Evolutionary conservation across 2,329 filamentous ascomycete genomes (phyloP).

Genomic region (Aureobasidium subglaciale): DNA sequence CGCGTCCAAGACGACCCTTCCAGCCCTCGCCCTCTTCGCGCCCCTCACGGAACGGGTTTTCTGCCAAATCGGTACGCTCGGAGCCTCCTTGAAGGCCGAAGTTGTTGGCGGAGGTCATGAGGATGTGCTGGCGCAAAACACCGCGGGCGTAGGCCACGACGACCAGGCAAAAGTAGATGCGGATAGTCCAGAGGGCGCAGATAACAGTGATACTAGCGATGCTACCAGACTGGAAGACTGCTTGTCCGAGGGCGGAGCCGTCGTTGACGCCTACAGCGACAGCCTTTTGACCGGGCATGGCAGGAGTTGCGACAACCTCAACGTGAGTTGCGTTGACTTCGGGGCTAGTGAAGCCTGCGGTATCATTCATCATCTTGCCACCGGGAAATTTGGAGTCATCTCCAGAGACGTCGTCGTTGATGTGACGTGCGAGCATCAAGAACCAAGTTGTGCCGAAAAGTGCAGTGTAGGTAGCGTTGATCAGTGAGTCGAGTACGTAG

Average conservation of each 20-base stretch:
- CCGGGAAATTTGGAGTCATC: conserved; percentile 37
- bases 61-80: conserved; percentile 42
- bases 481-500: conserved; percentile 72
- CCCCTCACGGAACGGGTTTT: conserved; percentile 63
- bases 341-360: conserved; percentile 58
- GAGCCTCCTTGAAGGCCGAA: conserved; percentile 34
- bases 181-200: conserved; percentile 62
- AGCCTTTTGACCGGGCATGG: conserved; percentile 45
- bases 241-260: conserved; percentile 48
- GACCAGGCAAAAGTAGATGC: conserved; percentile 77
- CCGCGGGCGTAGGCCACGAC: conserved; percentile 76
- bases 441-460: conserved; percentile 85
- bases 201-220: conserved; percentile 75
- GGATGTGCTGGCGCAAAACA: conserved; percentile 63
- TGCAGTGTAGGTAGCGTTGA: conserved; percentile 76
- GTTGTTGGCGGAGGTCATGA: conserved; percentile 28
- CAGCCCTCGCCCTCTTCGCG: conserved; percentile 72
- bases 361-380: conserved; percentile 51
- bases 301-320: conserved; percentile 45
- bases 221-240: conserved; percentile 58
- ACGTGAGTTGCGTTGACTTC: conserved; percentile 52
- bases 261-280: conserved; percentile 38
- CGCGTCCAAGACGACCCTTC: conserved; percentile 68
- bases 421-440: conserved; percentile 57
- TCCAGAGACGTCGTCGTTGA: conserved; percentile 31